These are phyloP conservation scores for Paraphoma chrysanthemicola DNA, from an alignment of 2,329 filamentous ascomycete genomes.

Conservation along the genomic window DNA sequence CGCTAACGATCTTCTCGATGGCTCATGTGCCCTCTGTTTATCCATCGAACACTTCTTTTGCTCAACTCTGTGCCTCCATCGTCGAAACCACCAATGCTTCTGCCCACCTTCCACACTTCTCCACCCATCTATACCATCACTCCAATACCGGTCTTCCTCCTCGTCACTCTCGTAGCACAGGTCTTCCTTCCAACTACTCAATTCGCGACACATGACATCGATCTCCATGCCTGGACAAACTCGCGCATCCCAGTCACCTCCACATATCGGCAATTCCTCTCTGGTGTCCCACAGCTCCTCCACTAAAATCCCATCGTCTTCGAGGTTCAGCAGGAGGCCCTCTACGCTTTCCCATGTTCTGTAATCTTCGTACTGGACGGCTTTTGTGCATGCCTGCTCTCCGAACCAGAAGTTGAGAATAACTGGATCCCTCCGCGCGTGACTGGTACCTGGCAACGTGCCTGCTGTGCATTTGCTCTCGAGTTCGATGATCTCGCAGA, in stretches of 20 bases:
- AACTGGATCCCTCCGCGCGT: not conserved
- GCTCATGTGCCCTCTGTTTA: not conserved
- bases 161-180: not conserved
- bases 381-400: conserved; percentile 6
- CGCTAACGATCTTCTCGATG: not conserved
- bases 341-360: conserved; percentile 11
- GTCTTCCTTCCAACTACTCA: not conserved
- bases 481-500: not conserved
- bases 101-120: not conserved
- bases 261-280: conserved; percentile 88
- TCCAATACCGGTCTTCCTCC: not conserved
- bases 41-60: not conserved
- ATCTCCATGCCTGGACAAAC: conserved; percentile 17
- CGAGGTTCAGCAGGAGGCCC: conserved; percentile 89
- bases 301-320: conserved; percentile 89
- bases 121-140: no score
- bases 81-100: conserved; percentile 9
- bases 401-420: conserved; percentile 8
- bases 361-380: conserved; percentile 17
- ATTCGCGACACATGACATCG: conserved; percentile 8
- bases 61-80: conserved; percentile 13
- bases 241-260: conserved; percentile 61
- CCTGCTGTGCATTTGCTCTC: not conserved
- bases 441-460: not conserved
- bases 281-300: conserved; percentile 72